Evolutionary conservation across 106 monocot genomes (phyloP).

Genomic region (Agapanthus africanus): DNA sequence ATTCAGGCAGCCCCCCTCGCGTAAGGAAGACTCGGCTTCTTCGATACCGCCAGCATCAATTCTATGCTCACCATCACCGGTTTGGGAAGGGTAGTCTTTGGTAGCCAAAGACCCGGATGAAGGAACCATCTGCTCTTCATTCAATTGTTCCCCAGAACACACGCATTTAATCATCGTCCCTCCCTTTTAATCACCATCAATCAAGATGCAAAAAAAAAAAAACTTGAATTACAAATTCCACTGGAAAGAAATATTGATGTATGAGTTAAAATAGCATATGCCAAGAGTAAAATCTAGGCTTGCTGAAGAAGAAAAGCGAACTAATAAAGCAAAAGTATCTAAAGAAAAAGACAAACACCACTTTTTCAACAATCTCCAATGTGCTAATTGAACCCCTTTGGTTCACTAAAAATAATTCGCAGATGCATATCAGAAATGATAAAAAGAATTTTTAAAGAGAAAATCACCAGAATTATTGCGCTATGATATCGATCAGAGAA

Average conservation of each 20-base stretch:
- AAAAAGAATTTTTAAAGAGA: background rate
- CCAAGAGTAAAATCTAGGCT: background rate
- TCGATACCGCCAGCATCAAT: constrained; percentile 60
- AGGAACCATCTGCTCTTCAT: constrained; percentile 23
- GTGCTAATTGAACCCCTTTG: background rate
- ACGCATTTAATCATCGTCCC: constrained; percentile 47
- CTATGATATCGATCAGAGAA: background rate
- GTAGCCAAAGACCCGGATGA: constrained; percentile 21
- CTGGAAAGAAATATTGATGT: background rate
- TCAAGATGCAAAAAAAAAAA: background rate
- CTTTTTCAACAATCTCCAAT: background rate
- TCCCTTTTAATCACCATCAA: background rate
- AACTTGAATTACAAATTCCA: background rate
- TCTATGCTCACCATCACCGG: constrained; percentile 23
- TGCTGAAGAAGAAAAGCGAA: constrained; percentile 2
- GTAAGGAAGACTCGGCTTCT: constrained; percentile 74
- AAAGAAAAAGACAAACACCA: background rate
- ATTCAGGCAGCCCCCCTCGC: constrained; percentile 64
- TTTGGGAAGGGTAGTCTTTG: constrained; percentile 26
- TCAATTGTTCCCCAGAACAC: constrained; percentile 45
- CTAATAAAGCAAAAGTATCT: constrained; percentile 4
- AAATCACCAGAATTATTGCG: background rate
- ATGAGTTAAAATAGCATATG: background rate
- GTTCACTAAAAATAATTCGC: background rate
- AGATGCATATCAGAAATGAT: background rate